Conservation (phyloP, 1,139 yeast genomes). For the Geotrichum aggregatum region DNA sequence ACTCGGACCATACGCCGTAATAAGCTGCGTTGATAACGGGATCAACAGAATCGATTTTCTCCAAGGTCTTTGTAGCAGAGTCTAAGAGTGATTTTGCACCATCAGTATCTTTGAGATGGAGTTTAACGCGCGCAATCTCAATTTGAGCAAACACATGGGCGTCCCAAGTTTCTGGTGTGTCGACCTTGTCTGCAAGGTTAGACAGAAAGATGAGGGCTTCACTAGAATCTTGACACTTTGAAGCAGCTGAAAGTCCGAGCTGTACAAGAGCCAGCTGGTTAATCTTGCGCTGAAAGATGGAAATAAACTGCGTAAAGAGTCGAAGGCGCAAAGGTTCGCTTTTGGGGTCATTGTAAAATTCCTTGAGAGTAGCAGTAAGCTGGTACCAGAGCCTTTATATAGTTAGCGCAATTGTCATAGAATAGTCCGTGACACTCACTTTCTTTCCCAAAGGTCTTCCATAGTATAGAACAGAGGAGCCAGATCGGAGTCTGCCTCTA, state of each 20-base stretch:
- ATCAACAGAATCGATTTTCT: conserved; percentile 57
- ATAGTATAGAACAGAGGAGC: conserved; percentile 62
- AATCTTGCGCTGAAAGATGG: conserved; percentile 62
- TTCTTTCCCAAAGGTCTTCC: conserved; percentile 84
- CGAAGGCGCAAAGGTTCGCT: conserved; percentile 56
- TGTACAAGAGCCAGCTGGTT: conserved; percentile 76
- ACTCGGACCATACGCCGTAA: conserved; percentile 75
- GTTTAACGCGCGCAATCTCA: conserved; percentile 70
- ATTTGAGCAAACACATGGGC: conserved; percentile 63
- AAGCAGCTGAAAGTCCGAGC: conserved; percentile 60
- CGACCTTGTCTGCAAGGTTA: conserved; percentile 49
- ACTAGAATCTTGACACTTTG: conserved; percentile 44
- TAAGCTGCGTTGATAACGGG: conserved; percentile 75
- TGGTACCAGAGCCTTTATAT: conserved; percentile 54
- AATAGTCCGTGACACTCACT: conserved; percentile 33
- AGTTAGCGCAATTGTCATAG: background rate
- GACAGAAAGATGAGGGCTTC: conserved; percentile 57
- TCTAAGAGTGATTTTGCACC: conserved; percentile 71
- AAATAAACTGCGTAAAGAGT: conserved; percentile 67
- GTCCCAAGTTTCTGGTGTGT: conserved; percentile 44
- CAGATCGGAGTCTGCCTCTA: conserved; percentile 62
- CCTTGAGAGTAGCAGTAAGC: conserved; percentile 64
- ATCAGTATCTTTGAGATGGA: conserved; percentile 54
- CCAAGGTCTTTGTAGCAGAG: conserved; percentile 54
- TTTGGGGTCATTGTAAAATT: conserved; percentile 53